These are phyloP conservation scores for Calonectria ilicicola DNA, from an alignment of 2,329 filamentous ascomycete genomes.

Conservation along the genomic window DNA sequence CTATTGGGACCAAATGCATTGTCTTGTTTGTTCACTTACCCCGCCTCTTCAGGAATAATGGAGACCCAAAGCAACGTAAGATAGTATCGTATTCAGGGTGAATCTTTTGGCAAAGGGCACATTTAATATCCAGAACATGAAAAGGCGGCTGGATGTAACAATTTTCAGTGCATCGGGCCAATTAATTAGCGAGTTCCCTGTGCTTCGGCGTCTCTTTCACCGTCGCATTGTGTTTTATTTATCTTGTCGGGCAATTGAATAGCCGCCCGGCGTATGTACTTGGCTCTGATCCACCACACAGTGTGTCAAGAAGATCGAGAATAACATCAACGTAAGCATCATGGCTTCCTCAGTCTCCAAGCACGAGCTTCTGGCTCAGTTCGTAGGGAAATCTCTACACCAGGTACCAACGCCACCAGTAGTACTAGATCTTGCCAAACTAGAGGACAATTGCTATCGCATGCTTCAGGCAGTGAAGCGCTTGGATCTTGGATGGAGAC, in stretches of 20 bases:
- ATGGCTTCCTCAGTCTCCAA: not conserved
- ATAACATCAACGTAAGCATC: too few species aligned
- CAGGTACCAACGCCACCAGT: conserved; percentile 73
- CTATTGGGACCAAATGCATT: not conserved
- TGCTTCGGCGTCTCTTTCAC: not conserved
- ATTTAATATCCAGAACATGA: not conserved
- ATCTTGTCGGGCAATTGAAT: not conserved
- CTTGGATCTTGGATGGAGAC: conserved; percentile 74
- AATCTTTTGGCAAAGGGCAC: not conserved
- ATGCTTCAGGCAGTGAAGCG: conserved; percentile 74
- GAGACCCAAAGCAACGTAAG: not conserved
- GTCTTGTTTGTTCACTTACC: too few species aligned
- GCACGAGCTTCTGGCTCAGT: conserved; percentile 44
- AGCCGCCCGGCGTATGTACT: not conserved
- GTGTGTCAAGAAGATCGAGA: not conserved
- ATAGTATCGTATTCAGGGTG: not conserved
- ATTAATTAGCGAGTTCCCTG: not conserved
- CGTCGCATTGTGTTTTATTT: not conserved
- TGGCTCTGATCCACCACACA: not conserved
- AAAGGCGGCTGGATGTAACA: not conserved
- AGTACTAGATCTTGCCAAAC: conserved; percentile 74
- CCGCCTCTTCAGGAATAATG: not conserved
- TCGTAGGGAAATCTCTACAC: conserved; percentile 68
- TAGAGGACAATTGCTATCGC: conserved; percentile 73
- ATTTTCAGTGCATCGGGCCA: not conserved